Evolutionary conservation across 1,139 yeast genomes (phyloP), one percentile per base, ranked within the genome.

Genomic region (Suhomyces chickasaworum): DNA sequence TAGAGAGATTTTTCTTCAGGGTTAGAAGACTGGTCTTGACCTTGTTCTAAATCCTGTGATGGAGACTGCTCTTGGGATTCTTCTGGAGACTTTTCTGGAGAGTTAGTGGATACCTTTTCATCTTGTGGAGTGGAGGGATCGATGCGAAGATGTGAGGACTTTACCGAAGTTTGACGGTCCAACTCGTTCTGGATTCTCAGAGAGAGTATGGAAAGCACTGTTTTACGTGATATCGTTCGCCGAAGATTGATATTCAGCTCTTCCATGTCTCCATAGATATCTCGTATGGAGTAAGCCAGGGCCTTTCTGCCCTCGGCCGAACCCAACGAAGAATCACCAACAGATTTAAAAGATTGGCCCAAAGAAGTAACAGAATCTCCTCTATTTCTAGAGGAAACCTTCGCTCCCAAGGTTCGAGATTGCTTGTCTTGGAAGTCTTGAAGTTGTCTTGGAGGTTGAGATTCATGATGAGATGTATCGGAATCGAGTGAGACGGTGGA

Each of bases 131-230:
- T 25, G 13, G 10, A 10, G 13, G 29, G 12, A 10, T 7, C n/a
- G 13, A 8, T 10, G 29, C 31, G 18, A 31, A 12, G 18, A 17
- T 13, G 40, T 3, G 17, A 34, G 27, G 32, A 16, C 4, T 27
- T 17, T 18, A 18, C 21, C n/a, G 42, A 16, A 12, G 35, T 39
- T 17, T 43, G 46, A 9, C 46, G 39, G 23, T 37, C 46, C 18
- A 34, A 39, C 29, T 49, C 56, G 7, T 13, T 18, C 18, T 53
- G 51, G 5, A 59, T 61, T 34, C 75, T 56, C 20, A 61, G 61
- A 30, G 68, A 65, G 34, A 76, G 57, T 23, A 72, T 68, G 23
- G 65, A 61, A 20, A 77, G 59, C 17, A 77, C 69, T 9, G 77
- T 71, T 17, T 57, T 59, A 45, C 72, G 65, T 0, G 80, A 68